Base-by-base conservation (phyloP, 371 early-diverging fungal genomes). In the Scutellospora calospora region DNA sequence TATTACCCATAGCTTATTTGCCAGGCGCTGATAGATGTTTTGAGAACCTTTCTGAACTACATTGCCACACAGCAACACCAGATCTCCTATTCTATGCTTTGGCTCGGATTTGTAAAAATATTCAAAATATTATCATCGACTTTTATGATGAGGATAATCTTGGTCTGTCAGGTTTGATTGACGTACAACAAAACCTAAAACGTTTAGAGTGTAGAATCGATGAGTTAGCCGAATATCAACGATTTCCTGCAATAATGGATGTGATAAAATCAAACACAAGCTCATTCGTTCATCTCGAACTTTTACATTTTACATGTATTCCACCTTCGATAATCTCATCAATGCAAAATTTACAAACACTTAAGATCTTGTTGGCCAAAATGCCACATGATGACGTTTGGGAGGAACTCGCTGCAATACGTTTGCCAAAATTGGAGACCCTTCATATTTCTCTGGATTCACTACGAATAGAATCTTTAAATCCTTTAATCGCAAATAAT, bases 91-190 rank as follows among this genome's bases (percentile, higher is more conserved):
- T 63, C 31, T 63, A 18, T 31, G 63, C 27, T 18, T 18, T 63
- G 27, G 27, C 63, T 14, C 27, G 31, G 16, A 27, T 33, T 29
- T 63, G 63, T 31, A 63, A 31, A 63, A 31, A 31, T 33, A 31
- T 63, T 31, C 31, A 63, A 14, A 63, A 14, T 2, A 63, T 63
- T 29, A 31, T 63, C 3, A 63, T 63, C 22, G 63, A 63, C 18
- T 31, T 31, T 63, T 63, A 5, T 63, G 33, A 63, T 31, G 33
- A 63, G 6, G 63, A 63, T 63, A 63, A 63, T 31, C 12, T 31
- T 18, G 63, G 63, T 25, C 31, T 63, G 25, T 22, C 63, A 31
- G 33, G 18, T 63, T 63, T 63, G 16, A 63, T 63, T 63, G 63
- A 63, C 5, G 29, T 31, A 18, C 63, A 63, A 29, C 33, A 25